These are phyloP conservation scores for Ulvella scutata DNA, from an alignment of 139 green algal genomes.

Conservation along the genomic window DNA sequence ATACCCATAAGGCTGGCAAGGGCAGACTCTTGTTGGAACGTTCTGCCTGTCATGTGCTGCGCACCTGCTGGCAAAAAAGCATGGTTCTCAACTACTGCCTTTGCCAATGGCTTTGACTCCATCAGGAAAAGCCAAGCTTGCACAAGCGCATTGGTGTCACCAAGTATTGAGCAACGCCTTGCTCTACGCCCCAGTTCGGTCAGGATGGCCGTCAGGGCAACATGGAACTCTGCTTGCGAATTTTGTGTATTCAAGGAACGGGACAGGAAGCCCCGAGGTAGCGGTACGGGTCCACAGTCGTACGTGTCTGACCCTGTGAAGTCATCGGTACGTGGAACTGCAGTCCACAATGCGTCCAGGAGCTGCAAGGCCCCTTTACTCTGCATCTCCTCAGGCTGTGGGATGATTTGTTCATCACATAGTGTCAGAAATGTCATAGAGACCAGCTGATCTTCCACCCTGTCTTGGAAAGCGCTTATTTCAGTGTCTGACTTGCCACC, in stretches of 20 bases:
- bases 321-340: neutral
- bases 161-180: neutral
- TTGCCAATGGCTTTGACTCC: neutral
- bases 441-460: neutral
- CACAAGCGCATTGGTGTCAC: neutral
- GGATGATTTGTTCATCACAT: neutral
- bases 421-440: neutral
- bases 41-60: neutral
- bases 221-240: neutral
- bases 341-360: conserved; percentile 28
- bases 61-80: neutral
- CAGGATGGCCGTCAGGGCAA: neutral
- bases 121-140: neutral
- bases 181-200: neutral
- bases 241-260: too few species aligned
- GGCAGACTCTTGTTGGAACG: neutral
- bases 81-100: neutral
- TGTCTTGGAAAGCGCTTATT: neutral
- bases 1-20: neutral
- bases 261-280: conserved; percentile 61
- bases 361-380: conserved; percentile 46
- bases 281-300: conserved; percentile 1
- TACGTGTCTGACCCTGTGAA: neutral
- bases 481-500: conserved; percentile 6
- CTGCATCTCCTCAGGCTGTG: conserved; percentile 31